Evolutionary conservation across 257 asterid genomes (phyloP), one percentile per base, ranked within the genome.

Genomic region (Mitragyna speciosa): DNA sequence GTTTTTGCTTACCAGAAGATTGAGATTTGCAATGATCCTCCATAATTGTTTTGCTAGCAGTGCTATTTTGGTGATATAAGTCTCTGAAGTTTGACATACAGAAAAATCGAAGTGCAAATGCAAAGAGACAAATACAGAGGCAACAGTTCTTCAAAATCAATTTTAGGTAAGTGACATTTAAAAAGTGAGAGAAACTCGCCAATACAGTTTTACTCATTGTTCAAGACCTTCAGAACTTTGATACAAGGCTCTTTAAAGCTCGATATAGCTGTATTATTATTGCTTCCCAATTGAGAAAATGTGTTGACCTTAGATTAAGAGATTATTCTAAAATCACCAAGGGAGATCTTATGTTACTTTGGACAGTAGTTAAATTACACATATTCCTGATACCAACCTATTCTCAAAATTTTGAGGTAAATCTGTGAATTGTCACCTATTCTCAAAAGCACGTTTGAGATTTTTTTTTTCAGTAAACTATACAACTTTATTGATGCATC

Each of bases 181-280:
- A 11, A 24, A 74, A 36, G 52, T 30, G 47, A 49, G 36, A 28
- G 12, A 30, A 65, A 67, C 12, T 47, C 52, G 74, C 69, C 84
- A 17, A 43, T 58, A 76, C 26, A 51, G 49, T 36, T 24, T 78
- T 80, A 90, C 72, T 93, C 97, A 85, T 89, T 95, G 89, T 87
- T 89, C 84, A 93, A 83, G 76, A 93, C 96, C 87, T 88, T 91
- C 28, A 97, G 97, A 67, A 95, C 98, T 88, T 95, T 93, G 88
- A 95, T 90, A 71, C 89, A 93, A 49, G 93, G 81, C 67, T 91
- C 93, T 81, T 93, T 94, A 76, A 79, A 93, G 70, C 85, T 87
- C 51, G 98, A 98, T 47, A 95, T 77, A 39, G 92, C 91, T 54
- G n/a, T n/a, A 87, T 85, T 79, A 93, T 83, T 41, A 93, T 83